phyloP scores from a whole-genome alignment of 768 basidiomycete species.

The Panellus pusillus region DNA sequence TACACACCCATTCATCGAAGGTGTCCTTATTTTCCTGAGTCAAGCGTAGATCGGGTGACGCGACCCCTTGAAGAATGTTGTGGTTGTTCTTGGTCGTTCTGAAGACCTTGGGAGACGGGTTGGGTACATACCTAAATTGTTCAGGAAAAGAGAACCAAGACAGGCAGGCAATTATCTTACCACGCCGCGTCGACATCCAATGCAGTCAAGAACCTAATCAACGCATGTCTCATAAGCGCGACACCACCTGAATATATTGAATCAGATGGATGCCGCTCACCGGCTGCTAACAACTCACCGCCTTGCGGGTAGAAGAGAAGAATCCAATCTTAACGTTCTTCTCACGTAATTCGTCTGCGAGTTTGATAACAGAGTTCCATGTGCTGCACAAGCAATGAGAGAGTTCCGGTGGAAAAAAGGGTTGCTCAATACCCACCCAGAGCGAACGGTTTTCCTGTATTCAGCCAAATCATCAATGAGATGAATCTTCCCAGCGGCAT shows the following conservation, averaged over 20 bases:
- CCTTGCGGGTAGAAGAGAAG: conserved; percentile 95
- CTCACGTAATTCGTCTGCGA: conserved; percentile 81
- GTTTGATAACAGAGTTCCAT: conserved; percentile 80
- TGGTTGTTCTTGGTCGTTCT: conserved; percentile 95
- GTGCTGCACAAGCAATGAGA: conserved; percentile 41
- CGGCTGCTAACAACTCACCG: conserved; percentile 44
- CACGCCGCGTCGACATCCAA: conserved; percentile 83
- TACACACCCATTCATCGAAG: neutral
- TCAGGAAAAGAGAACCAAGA: conserved; percentile 12
- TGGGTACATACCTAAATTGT: conserved; percentile 73
- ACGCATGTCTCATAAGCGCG: conserved; percentile 94
- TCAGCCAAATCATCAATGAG: conserved; percentile 81
- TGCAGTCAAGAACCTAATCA: conserved; percentile 80
- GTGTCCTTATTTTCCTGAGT: conserved; percentile 71
- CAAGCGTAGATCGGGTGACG: conserved; percentile 73
- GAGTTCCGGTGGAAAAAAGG: neutral
- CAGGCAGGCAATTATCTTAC: conserved; percentile 41
- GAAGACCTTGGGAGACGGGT: conserved; percentile 87
- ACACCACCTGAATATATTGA: conserved; percentile 69
- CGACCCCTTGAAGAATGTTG: conserved; percentile 93
- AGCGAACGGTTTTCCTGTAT: conserved; percentile 70
- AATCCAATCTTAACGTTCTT: conserved; percentile 90
- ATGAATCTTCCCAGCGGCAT: conserved; percentile 83
- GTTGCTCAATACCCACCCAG: conserved; percentile 50
- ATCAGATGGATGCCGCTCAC: conserved; percentile 12